These are phyloP conservation scores for Scutellaria galericulata DNA, from an alignment of 257 asterid genomes.

Conservation along the genomic window DNA sequence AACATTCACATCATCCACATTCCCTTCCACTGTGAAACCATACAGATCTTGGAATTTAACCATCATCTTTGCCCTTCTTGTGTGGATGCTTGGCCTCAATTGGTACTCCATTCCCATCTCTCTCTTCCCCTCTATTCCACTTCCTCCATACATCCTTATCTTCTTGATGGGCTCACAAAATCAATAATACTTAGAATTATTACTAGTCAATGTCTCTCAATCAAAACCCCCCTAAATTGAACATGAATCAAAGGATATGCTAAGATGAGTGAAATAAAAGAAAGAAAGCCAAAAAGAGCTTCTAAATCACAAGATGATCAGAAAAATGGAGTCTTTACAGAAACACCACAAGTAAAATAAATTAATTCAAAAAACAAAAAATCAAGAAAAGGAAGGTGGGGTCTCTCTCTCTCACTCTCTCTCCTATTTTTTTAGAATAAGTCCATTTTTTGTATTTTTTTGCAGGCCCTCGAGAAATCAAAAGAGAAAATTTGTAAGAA, in stretches of 20 bases:
- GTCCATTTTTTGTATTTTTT: not conserved
- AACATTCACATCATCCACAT: slow-evolving; percentile 97
- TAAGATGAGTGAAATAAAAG: not conserved
- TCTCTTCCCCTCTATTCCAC: slow-evolving; percentile 54
- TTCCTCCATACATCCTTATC: slow-evolving; percentile 57
- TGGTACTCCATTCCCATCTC: slow-evolving; percentile 74
- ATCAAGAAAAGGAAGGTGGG: slow-evolving; percentile 23
- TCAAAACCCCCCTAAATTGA: not conserved
- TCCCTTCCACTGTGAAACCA: slow-evolving; percentile 92
- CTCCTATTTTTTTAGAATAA: slow-evolving; percentile 16
- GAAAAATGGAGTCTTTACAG: not conserved
- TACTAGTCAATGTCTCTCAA: not conserved
- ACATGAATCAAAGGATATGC: slow-evolving; percentile 2
- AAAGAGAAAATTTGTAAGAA: slow-evolving; percentile 2
- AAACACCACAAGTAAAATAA: not conserved
- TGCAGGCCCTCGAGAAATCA: slow-evolving; percentile 12
- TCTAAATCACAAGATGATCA: slow-evolving; percentile 26
- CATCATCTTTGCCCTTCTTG: slow-evolving; percentile 87
- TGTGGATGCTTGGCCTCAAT: slow-evolving; percentile 89
- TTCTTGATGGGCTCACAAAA: not conserved
- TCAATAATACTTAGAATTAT: too few relatives aligned
- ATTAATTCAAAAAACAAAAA: not conserved
- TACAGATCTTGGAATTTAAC: slow-evolving; percentile 97
- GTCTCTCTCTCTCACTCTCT: slow-evolving; percentile 17
- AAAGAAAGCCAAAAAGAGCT: slow-evolving; percentile 1